Conservation (phyloP, 805 yeast species). For the Nakazawaea sp. region DNA sequence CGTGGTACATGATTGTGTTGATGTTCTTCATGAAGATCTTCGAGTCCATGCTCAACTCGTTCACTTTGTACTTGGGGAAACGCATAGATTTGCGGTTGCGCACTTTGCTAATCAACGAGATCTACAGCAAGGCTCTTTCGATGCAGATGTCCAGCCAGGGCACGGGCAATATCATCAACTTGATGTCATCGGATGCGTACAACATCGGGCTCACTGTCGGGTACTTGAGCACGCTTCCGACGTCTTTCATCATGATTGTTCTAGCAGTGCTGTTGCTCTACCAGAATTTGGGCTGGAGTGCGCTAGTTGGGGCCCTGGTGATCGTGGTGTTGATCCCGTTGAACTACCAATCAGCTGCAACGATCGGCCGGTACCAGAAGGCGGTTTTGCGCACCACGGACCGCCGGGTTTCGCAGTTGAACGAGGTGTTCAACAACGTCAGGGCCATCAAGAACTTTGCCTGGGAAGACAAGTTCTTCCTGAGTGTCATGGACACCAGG, state of each 20-base stretch:
- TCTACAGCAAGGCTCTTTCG: conserved; percentile 87
- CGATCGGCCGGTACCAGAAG: conserved; percentile 20
- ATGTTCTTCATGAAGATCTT: conserved; percentile 61
- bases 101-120: conserved; percentile 83
- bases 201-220: conserved; percentile 10
- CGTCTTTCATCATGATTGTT: conserved; percentile 14
- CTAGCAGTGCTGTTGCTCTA: conserved; percentile 31
- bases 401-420: conserved; percentile 36
- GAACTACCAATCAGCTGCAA: conserved; percentile 31
- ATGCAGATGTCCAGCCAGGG: conserved; percentile 24
- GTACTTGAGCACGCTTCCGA: conserved; percentile 13
- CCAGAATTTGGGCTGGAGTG: conserved; percentile 38
- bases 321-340: conserved; percentile 32
- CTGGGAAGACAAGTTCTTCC: conserved; percentile 36
- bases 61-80: conserved; percentile 83
- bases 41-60: conserved; percentile 62
- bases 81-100: conserved; percentile 87
- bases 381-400: conserved; percentile 35
- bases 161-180: conserved; percentile 5
- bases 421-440: conserved; percentile 39
- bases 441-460: conserved; percentile 39
- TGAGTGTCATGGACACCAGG: conserved; percentile 32
- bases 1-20: conserved; percentile 78
- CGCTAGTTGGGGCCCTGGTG: conserved; percentile 32
- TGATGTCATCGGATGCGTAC: conserved; percentile 9